Conservation (phyloP, 1,284 basidiomycete genomes). For the Filobasidium uniguttulatum region DNA sequence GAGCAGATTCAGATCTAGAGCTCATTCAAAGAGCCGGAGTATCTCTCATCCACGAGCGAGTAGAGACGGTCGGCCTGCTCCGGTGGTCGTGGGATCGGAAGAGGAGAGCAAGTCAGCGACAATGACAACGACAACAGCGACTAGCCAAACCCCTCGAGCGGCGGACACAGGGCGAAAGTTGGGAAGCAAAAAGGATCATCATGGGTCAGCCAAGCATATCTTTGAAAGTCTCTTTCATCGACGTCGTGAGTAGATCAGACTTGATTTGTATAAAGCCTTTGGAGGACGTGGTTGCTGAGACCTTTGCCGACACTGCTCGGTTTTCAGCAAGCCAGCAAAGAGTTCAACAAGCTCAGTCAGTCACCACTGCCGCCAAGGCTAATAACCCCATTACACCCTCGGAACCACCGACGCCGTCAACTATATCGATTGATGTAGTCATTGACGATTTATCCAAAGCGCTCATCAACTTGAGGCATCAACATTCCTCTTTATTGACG, state of each 20-base stretch:
- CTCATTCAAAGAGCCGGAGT: neutral
- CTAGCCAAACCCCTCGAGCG: constrained; percentile 11
- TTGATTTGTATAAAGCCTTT: neutral
- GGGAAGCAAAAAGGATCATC: neutral
- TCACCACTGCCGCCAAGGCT: neutral
- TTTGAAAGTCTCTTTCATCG: constrained; percentile 11
- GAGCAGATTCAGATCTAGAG: neutral
- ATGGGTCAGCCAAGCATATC: constrained; percentile 4
- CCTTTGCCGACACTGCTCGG: neutral
- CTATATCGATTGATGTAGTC: neutral
- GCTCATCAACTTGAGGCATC: constrained; percentile 10
- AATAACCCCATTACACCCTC: constrained; percentile 3
- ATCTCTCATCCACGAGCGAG: neutral
- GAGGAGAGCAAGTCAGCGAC: no score
- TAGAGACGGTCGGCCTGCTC: neutral
- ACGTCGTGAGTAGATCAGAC: constrained; percentile 4
- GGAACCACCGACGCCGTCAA: neutral
- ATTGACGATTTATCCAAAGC: neutral
- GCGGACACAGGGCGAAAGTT: neutral
- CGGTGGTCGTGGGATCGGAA: no score
- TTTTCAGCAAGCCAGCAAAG: neutral
- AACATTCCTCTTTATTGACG: constrained; percentile 12
- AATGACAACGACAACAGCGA: no score
- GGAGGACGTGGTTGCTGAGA: neutral
- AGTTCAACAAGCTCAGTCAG: neutral